Conservation (phyloP, 306 rosid genomes). For the Pyrus betulifolia region DNA sequence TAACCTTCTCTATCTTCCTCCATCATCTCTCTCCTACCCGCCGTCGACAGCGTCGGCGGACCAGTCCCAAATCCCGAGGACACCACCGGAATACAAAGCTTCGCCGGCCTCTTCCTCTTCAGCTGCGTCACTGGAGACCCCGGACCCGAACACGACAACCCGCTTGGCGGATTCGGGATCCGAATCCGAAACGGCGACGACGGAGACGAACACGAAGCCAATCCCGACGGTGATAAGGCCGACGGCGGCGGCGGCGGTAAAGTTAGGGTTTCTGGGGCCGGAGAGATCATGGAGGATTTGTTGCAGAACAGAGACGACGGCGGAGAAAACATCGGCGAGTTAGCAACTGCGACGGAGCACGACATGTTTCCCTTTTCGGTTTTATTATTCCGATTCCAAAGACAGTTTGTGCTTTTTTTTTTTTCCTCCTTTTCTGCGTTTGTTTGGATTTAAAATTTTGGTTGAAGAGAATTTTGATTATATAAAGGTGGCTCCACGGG, state of each 20-base stretch:
- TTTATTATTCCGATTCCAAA: neutral
- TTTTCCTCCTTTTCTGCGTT: neutral
- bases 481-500: neutral
- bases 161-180: conserved; percentile 43
- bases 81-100: conserved; percentile 63
- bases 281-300: conserved; percentile 35
- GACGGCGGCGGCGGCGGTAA: conserved; percentile 43
- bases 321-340: conserved; percentile 77
- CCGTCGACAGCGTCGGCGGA: conserved; percentile 40
- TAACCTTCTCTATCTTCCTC: conserved; percentile 56
- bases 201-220: conserved; percentile 42
- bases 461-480: neutral
- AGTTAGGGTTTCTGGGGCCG: conserved; percentile 45
- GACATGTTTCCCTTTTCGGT: conserved; percentile 34
- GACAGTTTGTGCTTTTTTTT: neutral
- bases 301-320: conserved; percentile 54
- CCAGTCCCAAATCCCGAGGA: conserved; percentile 34
- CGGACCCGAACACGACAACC: conserved; percentile 14
- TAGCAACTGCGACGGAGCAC: conserved; percentile 66
- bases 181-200: conserved; percentile 65
- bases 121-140: conserved; percentile 27
- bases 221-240: conserved; percentile 45
- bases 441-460: too few species aligned
- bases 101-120: conserved; percentile 87
- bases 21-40: conserved; percentile 38